phyloP scores from a whole-genome alignment of 2,329 filamentous ascomycete genomes.

The Fusarium humuli region DNA sequence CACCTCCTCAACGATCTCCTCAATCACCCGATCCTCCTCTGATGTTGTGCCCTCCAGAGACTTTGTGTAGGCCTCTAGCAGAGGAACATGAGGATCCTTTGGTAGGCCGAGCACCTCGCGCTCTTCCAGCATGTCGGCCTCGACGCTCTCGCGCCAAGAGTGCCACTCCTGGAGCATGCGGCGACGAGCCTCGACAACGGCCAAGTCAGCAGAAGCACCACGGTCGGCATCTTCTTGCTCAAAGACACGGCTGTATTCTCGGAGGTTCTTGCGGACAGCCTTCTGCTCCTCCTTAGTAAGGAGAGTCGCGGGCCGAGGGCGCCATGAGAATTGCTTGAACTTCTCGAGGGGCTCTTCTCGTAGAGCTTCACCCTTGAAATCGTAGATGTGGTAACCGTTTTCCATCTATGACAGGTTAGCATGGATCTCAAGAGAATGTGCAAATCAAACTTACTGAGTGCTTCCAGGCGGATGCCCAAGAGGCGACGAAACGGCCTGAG shows the following conservation, averaged over 20 bases:
- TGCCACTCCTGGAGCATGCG: conserved; percentile 88
- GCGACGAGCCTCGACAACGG: conserved; percentile 89
- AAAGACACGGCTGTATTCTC: conserved; percentile 94
- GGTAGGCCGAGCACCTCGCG: conserved; percentile 74
- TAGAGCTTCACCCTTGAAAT: conserved; percentile 90
- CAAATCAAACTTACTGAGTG: conserved; percentile 77
- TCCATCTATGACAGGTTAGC: conserved; percentile 80
- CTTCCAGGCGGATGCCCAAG: conserved; percentile 95
- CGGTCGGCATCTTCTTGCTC: conserved; percentile 95
- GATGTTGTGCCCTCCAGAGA: conserved; percentile 65
- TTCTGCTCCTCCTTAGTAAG: conserved; percentile 98
- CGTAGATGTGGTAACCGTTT: conserved; percentile 98
- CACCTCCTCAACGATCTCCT: conserved; percentile 89
- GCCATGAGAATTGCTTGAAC: conserved; percentile 98
- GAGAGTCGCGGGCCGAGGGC: conserved; percentile 89
- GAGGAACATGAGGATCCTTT: conserved; percentile 70
- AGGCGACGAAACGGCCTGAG: conserved; percentile 92
- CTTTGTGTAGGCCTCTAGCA: conserved; percentile 67
- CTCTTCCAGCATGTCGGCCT: conserved; percentile 79
- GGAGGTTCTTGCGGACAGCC: conserved; percentile 96
- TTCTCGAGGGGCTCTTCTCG: conserved; percentile 93
- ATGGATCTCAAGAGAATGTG: conserved; percentile 35
- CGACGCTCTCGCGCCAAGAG: conserved; percentile 81
- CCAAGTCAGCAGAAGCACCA: conserved; percentile 92
- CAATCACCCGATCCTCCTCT: conserved; percentile 82